Base-by-base conservation (phyloP, 169 alveolate genomes). In the Amoebophrya sp. region DNA sequence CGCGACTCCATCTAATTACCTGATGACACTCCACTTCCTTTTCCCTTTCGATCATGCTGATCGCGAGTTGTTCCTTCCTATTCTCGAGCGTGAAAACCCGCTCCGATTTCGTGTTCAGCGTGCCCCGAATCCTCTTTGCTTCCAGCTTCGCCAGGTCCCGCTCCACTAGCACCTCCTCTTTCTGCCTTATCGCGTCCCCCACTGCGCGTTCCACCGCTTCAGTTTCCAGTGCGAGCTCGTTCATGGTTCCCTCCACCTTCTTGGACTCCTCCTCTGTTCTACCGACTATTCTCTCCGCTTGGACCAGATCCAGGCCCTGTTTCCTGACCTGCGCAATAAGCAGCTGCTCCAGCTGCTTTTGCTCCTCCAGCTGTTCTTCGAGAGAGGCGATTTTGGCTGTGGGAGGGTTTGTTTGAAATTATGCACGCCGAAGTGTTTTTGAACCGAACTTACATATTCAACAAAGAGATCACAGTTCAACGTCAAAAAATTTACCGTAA, bases 61-160 rank as follows among this genome's bases (percentile, higher is more conserved):
- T 95, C 91, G 96, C 97, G 25, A 96, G 95, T 93, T 97, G 97
- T 92, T 96, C 95, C 92, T 96, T 96, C 92, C 97, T 93, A 95
- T 97, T 97, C 92, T 97, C 98, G 40, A 96, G 95, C 29, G 95
- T 94, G 92, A 95, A 96, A 12, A 96, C 97, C 55, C 92, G 94
- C 92, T 97, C 97, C 39, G 98, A 97, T 77, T 96, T 97, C 3
- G 94, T 95, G 90, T 94, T 94, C 10, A 97, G 95, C 39, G 94
- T 95, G 39, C 96, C 97, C 91, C 96, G 94, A 29, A 97, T 95
- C 94, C 96, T 96, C 90, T 96, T 95, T 35, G 96, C 97, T 94
- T 97, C 99, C 32, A 97, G 95, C 94, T 96, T 97, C 97, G 95
- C 96, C 88, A 96, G 93, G 77, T 96, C 98, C 93, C 96, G 98